These are phyloP conservation scores for Fistulinella staudtii DNA, from an alignment of 1,284 basidiomycete species.

Conservation along the genomic window DNA sequence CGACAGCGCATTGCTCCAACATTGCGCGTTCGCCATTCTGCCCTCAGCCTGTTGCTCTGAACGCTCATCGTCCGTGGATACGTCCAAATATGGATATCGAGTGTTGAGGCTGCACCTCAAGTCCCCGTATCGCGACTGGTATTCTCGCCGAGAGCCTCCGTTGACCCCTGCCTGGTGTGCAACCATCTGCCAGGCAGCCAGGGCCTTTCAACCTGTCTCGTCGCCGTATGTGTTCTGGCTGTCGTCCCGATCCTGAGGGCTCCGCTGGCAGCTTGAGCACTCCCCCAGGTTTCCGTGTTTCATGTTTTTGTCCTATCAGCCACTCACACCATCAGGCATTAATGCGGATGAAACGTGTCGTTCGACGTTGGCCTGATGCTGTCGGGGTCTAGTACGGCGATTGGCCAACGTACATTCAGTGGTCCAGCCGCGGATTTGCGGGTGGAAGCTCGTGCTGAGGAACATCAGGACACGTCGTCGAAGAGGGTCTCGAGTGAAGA, in stretches of 20 bases:
- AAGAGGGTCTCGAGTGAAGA: not conserved
- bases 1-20: not conserved
- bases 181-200: slow-evolving; percentile 4
- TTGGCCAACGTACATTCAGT: slow-evolving; percentile 11
- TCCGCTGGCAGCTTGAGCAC: slow-evolving; percentile 9
- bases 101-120: slow-evolving; percentile 20
- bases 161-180: not conserved
- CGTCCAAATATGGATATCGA: not conserved
- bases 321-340: slow-evolving; percentile 14
- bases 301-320: slow-evolving; percentile 12
- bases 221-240: slow-evolving; percentile 1
- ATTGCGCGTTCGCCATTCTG: not conserved
- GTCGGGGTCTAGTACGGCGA: slow-evolving; percentile 8
- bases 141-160: not conserved
- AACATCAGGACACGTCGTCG: not conserved
- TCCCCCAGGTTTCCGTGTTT: slow-evolving; percentile 21
- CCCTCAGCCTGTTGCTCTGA: not conserved
- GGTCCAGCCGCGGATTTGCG: slow-evolving; percentile 17
- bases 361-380: slow-evolving; percentile 5
- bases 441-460: slow-evolving; percentile 2
- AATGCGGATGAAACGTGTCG: slow-evolving; percentile 27
- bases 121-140: slow-evolving; percentile 15
- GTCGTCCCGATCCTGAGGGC: slow-evolving; percentile 3
- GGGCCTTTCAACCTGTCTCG: slow-evolving; percentile 4
- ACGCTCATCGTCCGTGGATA: not conserved